Base-by-base conservation (phyloP, 148 eudicot genomes). In the Vaccinium myrtillus region DNA sequence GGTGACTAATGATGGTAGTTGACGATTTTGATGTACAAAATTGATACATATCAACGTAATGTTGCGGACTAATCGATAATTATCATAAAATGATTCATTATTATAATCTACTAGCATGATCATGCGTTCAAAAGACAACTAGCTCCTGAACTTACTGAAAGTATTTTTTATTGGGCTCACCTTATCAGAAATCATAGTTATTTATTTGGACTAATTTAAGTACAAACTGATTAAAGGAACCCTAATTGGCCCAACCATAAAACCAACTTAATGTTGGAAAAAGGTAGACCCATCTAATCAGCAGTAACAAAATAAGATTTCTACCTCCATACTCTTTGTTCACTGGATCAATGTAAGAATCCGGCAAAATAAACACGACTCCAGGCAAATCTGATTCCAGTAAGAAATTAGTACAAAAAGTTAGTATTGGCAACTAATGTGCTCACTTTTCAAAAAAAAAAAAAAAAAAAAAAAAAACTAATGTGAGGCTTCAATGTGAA, bases 251-350 rank as follows among this genome's bases (percentile, higher is more conserved):
- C 3, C 30, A 19, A 55, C 59, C 6, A 25, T 32, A 55, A 39
- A 55, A 8, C 7, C 75, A 53, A 70, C 16, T 70, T 70, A 27
- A 15, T 70, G 49, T 74, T 16, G 8, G 21, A 76, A 16, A n/a
- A 18, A 18, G 77, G 51, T 5, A 49, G n/a, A 39, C 43, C 5
- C 51, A 8, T 23, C 21, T 63, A 76, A 56, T 59, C 3, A 25
- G 84, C 43, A 2, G 25, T 12, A 82, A 78, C 12, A 58, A 5
- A 67, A 0, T 15, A 32, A 84, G 71, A 73, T 19, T 83, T 86
- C 27, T 86, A 96, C 99, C 99, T 90, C 99, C 98, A 89, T 96
- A 96, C 84, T 96, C 97, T 82, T 96, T 95, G 88, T 94, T 94
- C 81, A 92, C 93, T 10, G 99, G 99, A 83, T 96, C 98, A 81